Evolutionary conservation across 768 basidiomycete genomes (phyloP).

Genomic region (Phylloporus sp.): DNA sequence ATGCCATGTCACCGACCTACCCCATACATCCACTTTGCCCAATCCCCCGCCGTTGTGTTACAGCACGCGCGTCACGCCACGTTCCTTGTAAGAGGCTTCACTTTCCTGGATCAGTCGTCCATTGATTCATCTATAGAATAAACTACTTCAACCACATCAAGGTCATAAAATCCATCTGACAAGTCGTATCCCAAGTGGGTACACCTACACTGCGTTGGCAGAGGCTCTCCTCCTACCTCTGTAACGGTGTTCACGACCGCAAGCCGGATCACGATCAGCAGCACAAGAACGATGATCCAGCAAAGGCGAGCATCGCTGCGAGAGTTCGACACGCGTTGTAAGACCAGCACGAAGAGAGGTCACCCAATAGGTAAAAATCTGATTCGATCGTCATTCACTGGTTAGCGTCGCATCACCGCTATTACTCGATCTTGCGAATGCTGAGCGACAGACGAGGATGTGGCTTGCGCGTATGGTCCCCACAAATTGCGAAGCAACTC

Average conservation of each 20-base stretch:
- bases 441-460: not conserved
- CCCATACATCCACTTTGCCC: no score
- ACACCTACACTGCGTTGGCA: not conserved
- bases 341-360: not conserved
- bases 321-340: not conserved
- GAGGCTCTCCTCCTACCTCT: not conserved
- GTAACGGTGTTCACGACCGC: not conserved
- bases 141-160: no score
- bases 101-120: no score
- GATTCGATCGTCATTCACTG: no score
- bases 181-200: not conserved
- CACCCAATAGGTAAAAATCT: not conserved
- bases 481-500: not conserved
- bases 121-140: no score
- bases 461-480: not conserved
- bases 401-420: no score
- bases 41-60: no score
- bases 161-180: not conserved
- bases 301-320: not conserved
- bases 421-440: not conserved
- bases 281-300: not conserved
- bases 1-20: no score
- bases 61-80: no score
- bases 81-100: no score
- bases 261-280: not conserved